phyloP scores from a whole-genome alignment of 2,329 filamentous ascomycete genomes.

The Calonectria leucothoes region DNA sequence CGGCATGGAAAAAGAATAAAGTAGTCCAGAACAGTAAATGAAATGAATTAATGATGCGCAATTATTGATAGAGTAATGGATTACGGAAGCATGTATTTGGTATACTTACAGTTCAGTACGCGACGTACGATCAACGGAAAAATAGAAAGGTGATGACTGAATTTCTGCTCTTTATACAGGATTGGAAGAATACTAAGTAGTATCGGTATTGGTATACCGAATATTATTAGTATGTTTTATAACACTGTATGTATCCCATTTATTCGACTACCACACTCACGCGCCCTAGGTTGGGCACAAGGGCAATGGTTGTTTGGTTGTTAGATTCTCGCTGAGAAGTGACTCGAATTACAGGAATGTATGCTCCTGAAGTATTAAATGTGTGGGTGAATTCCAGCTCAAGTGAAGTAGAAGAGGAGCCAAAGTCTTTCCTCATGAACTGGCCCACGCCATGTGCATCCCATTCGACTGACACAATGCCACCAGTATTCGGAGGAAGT shows the following conservation, averaged over 20 bases:
- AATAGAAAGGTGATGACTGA: not conserved
- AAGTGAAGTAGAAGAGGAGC: not conserved
- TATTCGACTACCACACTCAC: slow-evolving; percentile 14
- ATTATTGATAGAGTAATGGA: not conserved
- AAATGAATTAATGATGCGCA: not conserved
- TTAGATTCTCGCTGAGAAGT: slow-evolving; percentile 19
- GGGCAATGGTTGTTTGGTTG: not conserved
- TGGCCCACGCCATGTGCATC: slow-evolving; percentile 22
- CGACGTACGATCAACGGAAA: not conserved
- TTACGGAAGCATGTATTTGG: not conserved
- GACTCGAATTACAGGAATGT: slow-evolving; percentile 18
- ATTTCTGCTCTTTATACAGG: too few species aligned
- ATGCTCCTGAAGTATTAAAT: slow-evolving; percentile 17
- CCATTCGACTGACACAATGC: slow-evolving; percentile 31
- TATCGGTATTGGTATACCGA: too few species aligned
- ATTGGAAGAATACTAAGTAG: too few species aligned
- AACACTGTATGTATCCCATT: too few species aligned
- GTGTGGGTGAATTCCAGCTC: not conserved
- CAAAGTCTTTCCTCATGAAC: slow-evolving; percentile 11
- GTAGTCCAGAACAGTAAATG: too few species aligned
- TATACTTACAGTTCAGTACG: not conserved
- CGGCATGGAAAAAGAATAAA: not conserved
- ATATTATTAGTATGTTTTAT: too few species aligned
- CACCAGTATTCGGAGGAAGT: slow-evolving; percentile 18
- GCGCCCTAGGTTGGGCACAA: slow-evolving; percentile 16